A percentile compares a stretch with the other conserved stretches of the same genome.
Evolutionary conservation across 2,329 filamentous ascomycete species (phyloP).

Genomic region (Fusarium globosum): DNA sequence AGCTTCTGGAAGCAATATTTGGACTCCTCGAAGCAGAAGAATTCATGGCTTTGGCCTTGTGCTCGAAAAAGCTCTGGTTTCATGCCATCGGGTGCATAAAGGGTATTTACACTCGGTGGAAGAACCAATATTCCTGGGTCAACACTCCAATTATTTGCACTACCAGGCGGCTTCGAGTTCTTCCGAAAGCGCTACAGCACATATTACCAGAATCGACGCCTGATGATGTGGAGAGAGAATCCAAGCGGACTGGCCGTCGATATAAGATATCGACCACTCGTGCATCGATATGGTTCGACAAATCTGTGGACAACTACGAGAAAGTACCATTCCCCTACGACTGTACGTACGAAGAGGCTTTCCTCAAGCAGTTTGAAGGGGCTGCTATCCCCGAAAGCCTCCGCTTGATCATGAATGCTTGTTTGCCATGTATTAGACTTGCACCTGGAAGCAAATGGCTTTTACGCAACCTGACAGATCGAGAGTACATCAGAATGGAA

Average conservation of each 20-base stretch:
- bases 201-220: not conserved
- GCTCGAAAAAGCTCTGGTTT: conserved; percentile 8
- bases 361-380: not conserved
- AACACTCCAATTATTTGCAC: conserved; percentile 10
- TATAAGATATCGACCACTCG: not conserved
- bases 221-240: not conserved
- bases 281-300: not conserved
- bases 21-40: not conserved
- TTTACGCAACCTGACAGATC: conserved; percentile 4
- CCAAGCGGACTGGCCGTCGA: not conserved
- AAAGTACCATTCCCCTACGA: not conserved
- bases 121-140: conserved; percentile 8
- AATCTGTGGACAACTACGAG: not conserved
- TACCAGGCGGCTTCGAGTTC: not conserved
- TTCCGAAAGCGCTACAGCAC: not conserved
- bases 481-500: conserved; percentile 29
- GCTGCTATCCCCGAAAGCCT: not conserved
- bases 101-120: not conserved
- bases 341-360: not conserved
- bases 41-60: not conserved
- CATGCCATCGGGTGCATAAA: not conserved
- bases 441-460: conserved; percentile 7
- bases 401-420: not conserved
- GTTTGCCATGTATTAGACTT: not conserved
- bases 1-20: not conserved